Evolutionary conservation across 805 yeast genomes (phyloP).

Genomic region (Ogataea neopini): DNA sequence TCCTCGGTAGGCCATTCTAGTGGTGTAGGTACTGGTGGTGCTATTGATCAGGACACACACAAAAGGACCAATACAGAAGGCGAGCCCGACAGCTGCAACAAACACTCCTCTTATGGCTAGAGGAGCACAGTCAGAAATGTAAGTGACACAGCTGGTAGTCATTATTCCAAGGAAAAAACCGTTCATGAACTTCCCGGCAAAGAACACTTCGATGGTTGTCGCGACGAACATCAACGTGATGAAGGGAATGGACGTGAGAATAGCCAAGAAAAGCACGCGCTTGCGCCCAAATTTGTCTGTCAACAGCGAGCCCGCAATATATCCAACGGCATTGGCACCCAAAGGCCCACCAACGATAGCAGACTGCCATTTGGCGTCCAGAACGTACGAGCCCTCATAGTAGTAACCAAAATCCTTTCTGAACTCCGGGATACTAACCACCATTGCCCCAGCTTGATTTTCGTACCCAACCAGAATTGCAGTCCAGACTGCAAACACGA

Average conservation of each 20-base stretch:
- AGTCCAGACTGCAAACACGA: conserved; percentile 35
- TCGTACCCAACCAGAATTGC: conserved; percentile 45
- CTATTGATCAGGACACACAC: conserved; percentile 13
- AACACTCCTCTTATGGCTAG: conserved; percentile 42
- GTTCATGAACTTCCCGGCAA: conserved; percentile 43
- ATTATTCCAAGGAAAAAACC: conserved; percentile 47
- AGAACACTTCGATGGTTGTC: conserved; percentile 35
- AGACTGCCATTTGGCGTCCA: conserved; percentile 46
- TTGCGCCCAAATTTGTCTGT: conserved; percentile 41
- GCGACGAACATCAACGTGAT: conserved; percentile 45
- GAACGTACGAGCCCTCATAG: conserved; percentile 32
- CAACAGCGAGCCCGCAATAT: conserved; percentile 36
- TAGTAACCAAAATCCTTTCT: conserved; percentile 38
- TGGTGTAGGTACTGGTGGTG: not conserved
- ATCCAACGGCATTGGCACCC: conserved; percentile 38
- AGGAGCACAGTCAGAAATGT: conserved; percentile 53
- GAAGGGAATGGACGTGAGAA: conserved; percentile 35
- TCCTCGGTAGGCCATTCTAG: conserved; percentile 20
- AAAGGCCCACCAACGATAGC: conserved; percentile 35
- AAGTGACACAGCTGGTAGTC: conserved; percentile 40
- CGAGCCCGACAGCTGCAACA: conserved; percentile 34
- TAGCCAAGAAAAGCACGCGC: conserved; percentile 34
- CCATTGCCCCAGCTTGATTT: conserved; percentile 40
- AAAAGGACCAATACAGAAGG: conserved; percentile 31
- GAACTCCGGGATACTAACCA: conserved; percentile 38